A percentile compares a stretch with the other conserved stretches of the same genome.
Conservation (phyloP, 495 filamentous ascomycete genomes). For the Neurospora africana region DNA sequence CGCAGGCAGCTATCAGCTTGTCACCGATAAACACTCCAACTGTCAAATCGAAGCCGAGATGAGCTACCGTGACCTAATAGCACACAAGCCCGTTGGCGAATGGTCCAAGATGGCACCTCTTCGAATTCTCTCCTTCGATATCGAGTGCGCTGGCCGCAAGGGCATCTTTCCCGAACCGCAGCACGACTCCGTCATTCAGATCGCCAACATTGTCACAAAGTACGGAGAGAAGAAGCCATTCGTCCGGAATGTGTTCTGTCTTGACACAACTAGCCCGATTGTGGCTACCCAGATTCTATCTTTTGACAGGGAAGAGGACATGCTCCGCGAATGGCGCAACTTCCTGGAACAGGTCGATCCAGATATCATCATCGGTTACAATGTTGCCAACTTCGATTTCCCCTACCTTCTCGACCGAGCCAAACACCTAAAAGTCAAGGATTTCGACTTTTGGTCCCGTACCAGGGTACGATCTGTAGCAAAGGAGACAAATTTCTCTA, state of each 20-base stretch:
- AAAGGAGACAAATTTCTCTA: constrained; percentile 77
- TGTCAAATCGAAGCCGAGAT: constrained; percentile 91
- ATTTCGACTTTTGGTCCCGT: constrained; percentile 80
- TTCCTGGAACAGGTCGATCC: constrained; percentile 90
- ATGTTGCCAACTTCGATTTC: constrained; percentile 98
- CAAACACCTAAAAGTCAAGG: constrained; percentile 60
- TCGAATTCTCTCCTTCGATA: constrained; percentile 91
- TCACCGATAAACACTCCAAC: constrained; percentile 65
- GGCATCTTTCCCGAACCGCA: constrained; percentile 92
- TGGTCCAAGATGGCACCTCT: constrained; percentile 98
- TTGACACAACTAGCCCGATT: constrained; percentile 83
- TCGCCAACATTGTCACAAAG: constrained; percentile 92
- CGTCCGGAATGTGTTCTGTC: constrained; percentile 88
- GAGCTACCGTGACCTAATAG: constrained; percentile 71
- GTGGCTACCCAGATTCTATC: constrained; percentile 89
- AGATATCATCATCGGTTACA: constrained; percentile 98
- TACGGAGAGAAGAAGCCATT: constrained; percentile 96
- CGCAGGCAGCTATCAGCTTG: constrained; percentile 57
- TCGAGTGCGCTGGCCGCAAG: constrained; percentile 95
- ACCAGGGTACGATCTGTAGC: constrained; percentile 49
- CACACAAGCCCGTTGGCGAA: constrained; percentile 83
- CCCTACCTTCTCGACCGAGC: constrained; percentile 91
- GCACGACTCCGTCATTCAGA: constrained; percentile 92
- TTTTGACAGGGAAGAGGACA: constrained; percentile 66
- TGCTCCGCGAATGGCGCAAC: constrained; percentile 81